Conservation (phyloP, 2,329 filamentous ascomycete species). For the Nemania diffusa region DNA sequence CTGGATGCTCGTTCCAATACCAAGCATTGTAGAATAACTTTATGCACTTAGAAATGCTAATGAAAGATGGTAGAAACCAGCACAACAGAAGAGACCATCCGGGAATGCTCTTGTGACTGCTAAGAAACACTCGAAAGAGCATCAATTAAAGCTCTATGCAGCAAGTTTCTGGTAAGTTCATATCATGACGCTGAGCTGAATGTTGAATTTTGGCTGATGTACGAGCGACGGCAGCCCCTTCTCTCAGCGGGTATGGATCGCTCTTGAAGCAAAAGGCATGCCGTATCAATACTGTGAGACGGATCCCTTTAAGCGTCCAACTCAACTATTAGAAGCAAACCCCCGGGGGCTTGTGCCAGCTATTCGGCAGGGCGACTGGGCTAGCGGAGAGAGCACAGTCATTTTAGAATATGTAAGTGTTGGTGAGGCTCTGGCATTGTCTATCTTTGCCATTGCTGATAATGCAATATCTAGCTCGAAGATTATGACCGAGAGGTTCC, state of each 20-base stretch:
- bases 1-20: background rate
- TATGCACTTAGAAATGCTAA: constrained; percentile 6
- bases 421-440: background rate
- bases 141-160: constrained; percentile 80
- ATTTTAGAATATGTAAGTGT: constrained; percentile 83
- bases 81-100: constrained; percentile 74
- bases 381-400: constrained; percentile 82
- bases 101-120: constrained; percentile 76
- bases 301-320: constrained; percentile 79
- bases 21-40: background rate
- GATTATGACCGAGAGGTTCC: constrained; percentile 71
- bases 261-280: constrained; percentile 80
- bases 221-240: constrained; percentile 69
- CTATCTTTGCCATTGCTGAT: constrained; percentile 13
- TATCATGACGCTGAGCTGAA: constrained; percentile 20
- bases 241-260: constrained; percentile 90
- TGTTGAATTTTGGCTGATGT: constrained; percentile 32
- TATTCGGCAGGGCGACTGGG: constrained; percentile 81
- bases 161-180: constrained; percentile 79
- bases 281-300: constrained; percentile 88
- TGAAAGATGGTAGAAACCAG: constrained; percentile 66
- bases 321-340: constrained; percentile 75
- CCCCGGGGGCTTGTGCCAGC: constrained; percentile 80
- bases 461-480: constrained; percentile 67
- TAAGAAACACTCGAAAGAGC: constrained; percentile 74